Evolutionary conservation across 2,329 filamentous ascomycete genomes (phyloP).

Genomic region (Epichloe sibirici): DNA sequence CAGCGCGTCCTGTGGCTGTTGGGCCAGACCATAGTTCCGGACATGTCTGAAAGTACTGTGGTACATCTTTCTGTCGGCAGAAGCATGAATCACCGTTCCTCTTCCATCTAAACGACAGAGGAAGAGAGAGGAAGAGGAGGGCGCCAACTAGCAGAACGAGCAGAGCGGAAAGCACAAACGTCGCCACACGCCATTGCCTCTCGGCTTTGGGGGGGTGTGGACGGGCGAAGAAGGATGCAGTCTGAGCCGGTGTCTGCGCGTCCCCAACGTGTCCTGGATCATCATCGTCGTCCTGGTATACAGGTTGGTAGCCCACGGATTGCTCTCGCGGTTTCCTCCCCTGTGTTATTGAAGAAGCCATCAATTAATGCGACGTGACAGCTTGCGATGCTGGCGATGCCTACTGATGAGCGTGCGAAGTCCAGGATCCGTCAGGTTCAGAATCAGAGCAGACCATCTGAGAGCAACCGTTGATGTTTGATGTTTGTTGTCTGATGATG

Average conservation of each 20-base stretch:
- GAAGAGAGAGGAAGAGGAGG: constrained; percentile 25
- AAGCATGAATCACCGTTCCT: constrained; percentile 15
- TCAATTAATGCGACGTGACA: background rate
- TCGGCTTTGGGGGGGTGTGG: constrained; percentile 11
- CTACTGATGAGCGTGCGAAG: background rate
- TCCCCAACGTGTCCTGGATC: background rate
- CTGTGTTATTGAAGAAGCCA: constrained; percentile 5
- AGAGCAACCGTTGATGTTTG: too few species aligned
- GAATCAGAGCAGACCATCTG: too few species aligned
- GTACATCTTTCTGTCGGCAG: constrained; percentile 29
- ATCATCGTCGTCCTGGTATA: constrained; percentile 21
- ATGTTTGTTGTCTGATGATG: background rate
- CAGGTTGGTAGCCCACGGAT: constrained; percentile 19
- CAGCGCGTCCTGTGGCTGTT: constrained; percentile 55
- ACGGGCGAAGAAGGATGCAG: constrained; percentile 1
- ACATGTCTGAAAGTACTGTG: constrained; percentile 51
- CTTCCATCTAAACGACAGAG: constrained; percentile 14
- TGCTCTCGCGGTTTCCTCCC: constrained; percentile 7
- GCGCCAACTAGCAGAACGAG: constrained; percentile 25
- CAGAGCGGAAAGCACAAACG: constrained; percentile 20
- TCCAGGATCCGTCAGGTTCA: background rate
- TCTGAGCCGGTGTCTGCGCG: background rate
- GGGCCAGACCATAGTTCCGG: constrained; percentile 51
- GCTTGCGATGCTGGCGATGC: background rate
- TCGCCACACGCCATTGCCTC: constrained; percentile 18